A percentile compares a stretch with the other conserved stretches of the same genome.
Conservation (phyloP, 2,329 filamentous ascomycete species). For the Dendrostoma leiphaemia region DNA sequence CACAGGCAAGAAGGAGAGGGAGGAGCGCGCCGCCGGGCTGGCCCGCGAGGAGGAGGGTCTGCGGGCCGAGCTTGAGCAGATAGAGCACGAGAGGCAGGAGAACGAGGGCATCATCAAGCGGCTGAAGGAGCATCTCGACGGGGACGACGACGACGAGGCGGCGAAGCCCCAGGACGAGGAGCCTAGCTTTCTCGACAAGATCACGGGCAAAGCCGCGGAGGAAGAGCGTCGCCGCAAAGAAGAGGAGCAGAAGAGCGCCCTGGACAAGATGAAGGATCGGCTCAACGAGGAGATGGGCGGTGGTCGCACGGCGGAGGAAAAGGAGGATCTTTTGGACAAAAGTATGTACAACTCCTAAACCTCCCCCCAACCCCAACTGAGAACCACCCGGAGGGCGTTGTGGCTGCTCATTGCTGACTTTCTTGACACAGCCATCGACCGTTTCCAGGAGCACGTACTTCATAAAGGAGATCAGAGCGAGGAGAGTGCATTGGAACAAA, state of each 20-base stretch:
- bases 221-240: constrained; percentile 13
- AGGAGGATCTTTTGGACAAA: constrained; percentile 79
- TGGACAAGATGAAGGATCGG: constrained; percentile 47
- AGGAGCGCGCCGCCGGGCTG: constrained; percentile 3
- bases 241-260: constrained; percentile 8
- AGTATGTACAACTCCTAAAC: constrained; percentile 43
- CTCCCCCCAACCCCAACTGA: too few species aligned
- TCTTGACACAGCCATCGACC: constrained; percentile 66
- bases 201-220: constrained; percentile 15
- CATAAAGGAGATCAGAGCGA: constrained; percentile 71
- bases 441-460: constrained; percentile 72
- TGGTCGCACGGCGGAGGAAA: constrained; percentile 72
- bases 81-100: constrained; percentile 15
- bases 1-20: constrained; percentile 5
- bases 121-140: constrained; percentile 9
- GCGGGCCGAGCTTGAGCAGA: constrained; percentile 2
- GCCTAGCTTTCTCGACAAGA: constrained; percentile 12
- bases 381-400: too few species aligned
- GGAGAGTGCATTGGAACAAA: constrained; percentile 72
- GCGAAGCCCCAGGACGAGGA: not conserved
- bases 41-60: constrained; percentile 10
- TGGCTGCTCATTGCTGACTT: not conserved
- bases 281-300: constrained; percentile 71
- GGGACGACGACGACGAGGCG: not conserved
- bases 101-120: constrained; percentile 12